phyloP scores from a whole-genome alignment of 2,329 filamentous ascomycete species.

The Cordyceps cicadae region DNA sequence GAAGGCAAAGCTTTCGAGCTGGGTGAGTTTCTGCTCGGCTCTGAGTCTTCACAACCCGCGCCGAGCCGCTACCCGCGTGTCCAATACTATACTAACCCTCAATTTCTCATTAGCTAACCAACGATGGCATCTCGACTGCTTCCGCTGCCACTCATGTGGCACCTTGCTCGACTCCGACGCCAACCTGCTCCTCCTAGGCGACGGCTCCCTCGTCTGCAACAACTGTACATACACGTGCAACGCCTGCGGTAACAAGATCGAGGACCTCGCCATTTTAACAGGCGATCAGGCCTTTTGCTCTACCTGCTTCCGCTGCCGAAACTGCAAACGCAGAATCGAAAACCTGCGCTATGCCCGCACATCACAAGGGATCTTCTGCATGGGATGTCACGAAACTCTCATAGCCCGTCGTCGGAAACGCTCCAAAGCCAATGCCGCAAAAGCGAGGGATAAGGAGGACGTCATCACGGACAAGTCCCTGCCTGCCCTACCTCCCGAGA shows the following conservation, averaged over 20 bases:
- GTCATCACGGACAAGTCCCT: conserved; percentile 84
- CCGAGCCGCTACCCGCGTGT: neutral
- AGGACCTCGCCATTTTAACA: conserved; percentile 93
- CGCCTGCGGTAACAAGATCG: conserved; percentile 94
- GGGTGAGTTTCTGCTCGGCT: conserved; percentile 47
- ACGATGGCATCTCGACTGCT: conserved; percentile 98
- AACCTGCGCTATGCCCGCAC: conserved; percentile 96
- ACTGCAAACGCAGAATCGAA: conserved; percentile 98
- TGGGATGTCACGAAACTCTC: conserved; percentile 94
- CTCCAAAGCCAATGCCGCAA: conserved; percentile 58
- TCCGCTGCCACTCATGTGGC: conserved; percentile 91
- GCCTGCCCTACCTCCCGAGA: conserved; percentile 77
- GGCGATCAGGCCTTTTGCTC: conserved; percentile 97
- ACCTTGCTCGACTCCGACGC: conserved; percentile 97
- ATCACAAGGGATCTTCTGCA: conserved; percentile 97
- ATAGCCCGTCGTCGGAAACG: conserved; percentile 91
- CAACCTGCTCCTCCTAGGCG: conserved; percentile 90
- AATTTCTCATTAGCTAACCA: conserved; percentile 61
- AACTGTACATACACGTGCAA: conserved; percentile 99
- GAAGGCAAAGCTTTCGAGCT: conserved; percentile 98
- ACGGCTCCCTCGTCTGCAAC: conserved; percentile 97
- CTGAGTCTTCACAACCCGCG: conserved; percentile 8
- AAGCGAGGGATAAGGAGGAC: conserved; percentile 53
- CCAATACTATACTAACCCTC: conserved; percentile 20
- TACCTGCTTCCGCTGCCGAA: conserved; percentile 92